Evolutionary conservation across 1,139 yeast species (phyloP).

Genomic region (Geotrichum bryndzae): DNA sequence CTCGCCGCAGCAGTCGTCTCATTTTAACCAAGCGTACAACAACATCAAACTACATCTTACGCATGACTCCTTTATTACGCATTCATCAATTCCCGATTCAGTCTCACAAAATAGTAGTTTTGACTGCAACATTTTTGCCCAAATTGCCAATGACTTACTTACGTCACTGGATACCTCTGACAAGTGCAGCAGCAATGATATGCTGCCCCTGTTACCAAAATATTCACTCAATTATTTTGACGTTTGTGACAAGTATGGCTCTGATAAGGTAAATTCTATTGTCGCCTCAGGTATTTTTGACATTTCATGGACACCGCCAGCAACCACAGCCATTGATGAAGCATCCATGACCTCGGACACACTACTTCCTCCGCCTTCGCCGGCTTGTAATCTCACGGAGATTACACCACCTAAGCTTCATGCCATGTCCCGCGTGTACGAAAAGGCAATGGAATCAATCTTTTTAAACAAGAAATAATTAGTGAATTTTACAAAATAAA

Average conservation of each 20-base stretch:
- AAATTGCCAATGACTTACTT: conserved; percentile 9
- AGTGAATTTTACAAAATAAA: background rate
- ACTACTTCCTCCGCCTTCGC: conserved; percentile 1
- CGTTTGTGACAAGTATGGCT: conserved; percentile 18
- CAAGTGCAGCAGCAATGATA: background rate
- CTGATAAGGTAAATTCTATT: conserved; percentile 17
- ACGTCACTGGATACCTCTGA: conserved; percentile 1
- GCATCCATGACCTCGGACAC: background rate
- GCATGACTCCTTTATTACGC: conserved; percentile 14
- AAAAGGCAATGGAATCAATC: conserved; percentile 19
- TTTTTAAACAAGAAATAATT: conserved; percentile 3
- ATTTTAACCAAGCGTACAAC: conserved; percentile 18
- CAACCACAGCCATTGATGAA: conserved; percentile 11
- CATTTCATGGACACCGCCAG: conserved; percentile 20
- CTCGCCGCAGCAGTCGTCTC: conserved; percentile 18
- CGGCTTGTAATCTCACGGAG: background rate
- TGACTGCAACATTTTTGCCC: conserved; percentile 7
- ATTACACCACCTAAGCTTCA: conserved; percentile 18
- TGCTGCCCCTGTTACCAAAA: background rate
- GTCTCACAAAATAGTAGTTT: conserved; percentile 4
- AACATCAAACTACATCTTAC: conserved; percentile 16
- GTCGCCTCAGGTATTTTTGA: conserved; percentile 19
- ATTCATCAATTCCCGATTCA: conserved; percentile 10
- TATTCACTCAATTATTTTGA: conserved; percentile 17
- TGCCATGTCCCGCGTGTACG: conserved; percentile 19